Conservation (phyloP, 2,329 filamentous ascomycete genomes). For the Bipolaris zeicola region DNA sequence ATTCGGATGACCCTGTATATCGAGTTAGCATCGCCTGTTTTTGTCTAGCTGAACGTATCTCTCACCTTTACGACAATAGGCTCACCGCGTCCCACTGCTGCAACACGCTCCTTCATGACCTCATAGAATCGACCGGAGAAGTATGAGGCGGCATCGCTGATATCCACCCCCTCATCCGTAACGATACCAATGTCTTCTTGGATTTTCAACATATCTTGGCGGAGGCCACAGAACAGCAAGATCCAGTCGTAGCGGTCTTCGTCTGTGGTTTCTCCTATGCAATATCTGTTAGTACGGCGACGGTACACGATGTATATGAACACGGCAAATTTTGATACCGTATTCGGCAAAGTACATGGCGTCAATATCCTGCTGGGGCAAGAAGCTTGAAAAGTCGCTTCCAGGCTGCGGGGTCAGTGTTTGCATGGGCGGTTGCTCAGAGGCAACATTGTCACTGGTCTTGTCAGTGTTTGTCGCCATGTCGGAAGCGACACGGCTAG, state of each 20-base stretch:
- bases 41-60: not conserved
- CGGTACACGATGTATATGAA: too few relatives aligned
- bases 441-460: not conserved
- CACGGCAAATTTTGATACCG: not conserved
- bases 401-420: not conserved
- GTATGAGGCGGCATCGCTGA: not conserved
- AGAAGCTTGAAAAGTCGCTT: not conserved
- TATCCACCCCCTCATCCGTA: not conserved
- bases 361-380: not conserved
- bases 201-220: not conserved
- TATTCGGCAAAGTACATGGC: not conserved
- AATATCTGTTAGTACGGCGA: not conserved
- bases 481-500: too few relatives aligned
- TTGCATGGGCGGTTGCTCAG: not conserved
- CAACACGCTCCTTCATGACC: not conserved
- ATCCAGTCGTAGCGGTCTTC: slow-evolving; percentile 3
- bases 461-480: not conserved
- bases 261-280: slow-evolving; percentile 1
- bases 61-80: not conserved
- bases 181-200: not conserved
- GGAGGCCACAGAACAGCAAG: not conserved
- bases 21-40: not conserved
- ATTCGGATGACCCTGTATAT: not conserved
- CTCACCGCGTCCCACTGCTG: not conserved
- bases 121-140: not conserved